Conservation (phyloP, 202 grass and related monocot genomes). For the Setaria viridis region DNA sequence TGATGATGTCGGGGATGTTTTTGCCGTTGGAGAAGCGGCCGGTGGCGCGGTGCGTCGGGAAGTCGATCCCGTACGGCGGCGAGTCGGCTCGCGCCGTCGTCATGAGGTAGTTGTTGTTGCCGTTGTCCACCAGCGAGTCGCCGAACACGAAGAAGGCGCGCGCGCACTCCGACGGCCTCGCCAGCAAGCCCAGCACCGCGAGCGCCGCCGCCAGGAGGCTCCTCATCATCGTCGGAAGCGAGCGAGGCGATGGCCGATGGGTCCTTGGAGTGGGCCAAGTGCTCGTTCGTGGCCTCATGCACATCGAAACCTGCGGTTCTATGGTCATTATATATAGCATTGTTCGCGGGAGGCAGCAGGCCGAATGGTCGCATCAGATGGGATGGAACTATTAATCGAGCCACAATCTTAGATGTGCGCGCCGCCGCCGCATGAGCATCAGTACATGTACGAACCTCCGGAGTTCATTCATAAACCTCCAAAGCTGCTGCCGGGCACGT, state of each 20-base stretch:
- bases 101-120: slow-evolving; percentile 91
- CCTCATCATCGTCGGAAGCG: neutral
- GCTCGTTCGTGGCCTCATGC: neutral
- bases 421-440: neutral
- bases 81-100: slow-evolving; percentile 72
- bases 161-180: slow-evolving; percentile 48
- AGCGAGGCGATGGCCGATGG: neutral
- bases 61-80: slow-evolving; percentile 86
- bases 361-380: neutral
- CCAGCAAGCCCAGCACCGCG: neutral
- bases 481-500: slow-evolving; percentile 32
- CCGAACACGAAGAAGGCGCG: slow-evolving; percentile 90
- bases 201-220: neutral
- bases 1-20: slow-evolving; percentile 93
- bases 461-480: slow-evolving; percentile 1
- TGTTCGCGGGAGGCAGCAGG: neutral
- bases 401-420: slow-evolving; percentile 53
- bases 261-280: neutral
- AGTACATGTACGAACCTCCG: too few species aligned
- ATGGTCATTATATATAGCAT: neutral
- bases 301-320: neutral
- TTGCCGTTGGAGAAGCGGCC: slow-evolving; percentile 86
- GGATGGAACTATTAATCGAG: slow-evolving; percentile 37
- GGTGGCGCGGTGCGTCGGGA: slow-evolving; percentile 65
- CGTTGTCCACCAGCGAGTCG: slow-evolving; percentile 91